A percentile compares a stretch with the other conserved stretches of the same genome.
phyloP scores from a whole-genome alignment of 169 alveolate species.

The Blepharisma undulans region DNA sequence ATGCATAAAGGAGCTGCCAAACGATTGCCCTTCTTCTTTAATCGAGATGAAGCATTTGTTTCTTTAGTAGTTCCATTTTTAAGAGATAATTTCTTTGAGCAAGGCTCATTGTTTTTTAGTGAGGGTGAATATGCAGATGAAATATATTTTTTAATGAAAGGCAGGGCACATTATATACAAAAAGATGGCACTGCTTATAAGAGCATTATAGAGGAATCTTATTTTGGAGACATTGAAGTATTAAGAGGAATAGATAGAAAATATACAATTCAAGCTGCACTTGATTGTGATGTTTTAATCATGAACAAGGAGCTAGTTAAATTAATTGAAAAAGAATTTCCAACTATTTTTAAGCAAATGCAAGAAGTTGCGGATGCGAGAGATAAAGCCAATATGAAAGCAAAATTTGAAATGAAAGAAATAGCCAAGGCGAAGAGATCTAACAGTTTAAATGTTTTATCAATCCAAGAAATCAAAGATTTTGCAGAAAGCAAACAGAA shows the following conservation, averaged over 20 bases:
- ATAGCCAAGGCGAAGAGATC: background rate
- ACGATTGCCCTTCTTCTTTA: background rate
- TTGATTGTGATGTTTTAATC: conserved; percentile 13
- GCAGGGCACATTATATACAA: conserved; percentile 49
- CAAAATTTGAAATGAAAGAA: background rate
- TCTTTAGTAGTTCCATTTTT: conserved; percentile 34
- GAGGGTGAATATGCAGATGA: conserved; percentile 56
- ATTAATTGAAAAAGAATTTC: conserved; percentile 10
- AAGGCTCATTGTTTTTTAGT: conserved; percentile 17
- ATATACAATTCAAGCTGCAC: background rate
- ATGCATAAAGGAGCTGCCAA: conserved; percentile 24
- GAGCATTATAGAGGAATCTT: conserved; percentile 44
- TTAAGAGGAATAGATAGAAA: background rate
- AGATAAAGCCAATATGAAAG: background rate
- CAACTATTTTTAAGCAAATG: conserved; percentile 16
- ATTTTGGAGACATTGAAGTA: conserved; percentile 65
- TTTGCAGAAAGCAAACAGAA: background rate
- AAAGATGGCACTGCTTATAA: conserved; percentile 50
- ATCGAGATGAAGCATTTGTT: background rate
- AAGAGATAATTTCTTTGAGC: conserved; percentile 33
- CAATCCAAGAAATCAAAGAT: background rate
- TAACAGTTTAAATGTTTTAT: background rate
- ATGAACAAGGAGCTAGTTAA: conserved; percentile 23
- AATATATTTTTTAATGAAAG: conserved; percentile 59
- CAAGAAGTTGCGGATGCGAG: background rate